Evolutionary conservation across 2,329 filamentous ascomycete species (phyloP).

Genomic region (Trichoderma atrobrunneum): DNA sequence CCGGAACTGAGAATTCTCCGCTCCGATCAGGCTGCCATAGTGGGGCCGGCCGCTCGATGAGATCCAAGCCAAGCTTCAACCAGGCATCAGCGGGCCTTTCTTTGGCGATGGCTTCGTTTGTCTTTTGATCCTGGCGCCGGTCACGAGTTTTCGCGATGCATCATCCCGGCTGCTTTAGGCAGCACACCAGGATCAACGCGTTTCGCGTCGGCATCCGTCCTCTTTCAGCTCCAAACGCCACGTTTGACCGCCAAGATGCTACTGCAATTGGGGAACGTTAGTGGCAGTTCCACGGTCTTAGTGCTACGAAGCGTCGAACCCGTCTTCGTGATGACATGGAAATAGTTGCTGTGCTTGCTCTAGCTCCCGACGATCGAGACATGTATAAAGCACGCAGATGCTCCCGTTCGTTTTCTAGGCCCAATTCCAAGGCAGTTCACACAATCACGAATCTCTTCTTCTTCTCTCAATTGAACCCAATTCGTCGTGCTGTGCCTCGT

Average conservation of each 20-base stretch:
- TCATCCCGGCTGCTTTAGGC: conserved; percentile 12
- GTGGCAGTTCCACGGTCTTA: not conserved
- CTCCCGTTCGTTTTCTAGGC: not conserved
- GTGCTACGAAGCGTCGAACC: not conserved
- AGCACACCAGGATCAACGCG: conserved; percentile 19
- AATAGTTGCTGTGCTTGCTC: not conserved
- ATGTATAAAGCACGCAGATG: not conserved
- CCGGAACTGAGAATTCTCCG: conserved; percentile 4
- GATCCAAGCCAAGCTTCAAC: not conserved
- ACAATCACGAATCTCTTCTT: not conserved
- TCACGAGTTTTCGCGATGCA: conserved; percentile 18
- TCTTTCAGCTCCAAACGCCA: conserved; percentile 10
- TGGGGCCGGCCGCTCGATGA: not conserved
- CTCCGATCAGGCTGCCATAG: conserved; percentile 3
- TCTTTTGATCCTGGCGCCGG: not conserved
- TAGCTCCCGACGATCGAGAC: not conserved
- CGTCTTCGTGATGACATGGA: not conserved
- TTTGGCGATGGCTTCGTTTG: not conserved
- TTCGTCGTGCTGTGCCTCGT: not conserved
- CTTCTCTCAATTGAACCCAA: not conserved
- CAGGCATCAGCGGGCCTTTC: conserved; percentile 4
- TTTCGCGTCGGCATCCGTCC: conserved; percentile 5
- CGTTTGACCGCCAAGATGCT: not conserved
- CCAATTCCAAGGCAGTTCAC: not conserved
- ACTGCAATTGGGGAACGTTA: not conserved